Conservation (phyloP, 352 stramenopile species). For the Globisporangium recalcitrans region DNA sequence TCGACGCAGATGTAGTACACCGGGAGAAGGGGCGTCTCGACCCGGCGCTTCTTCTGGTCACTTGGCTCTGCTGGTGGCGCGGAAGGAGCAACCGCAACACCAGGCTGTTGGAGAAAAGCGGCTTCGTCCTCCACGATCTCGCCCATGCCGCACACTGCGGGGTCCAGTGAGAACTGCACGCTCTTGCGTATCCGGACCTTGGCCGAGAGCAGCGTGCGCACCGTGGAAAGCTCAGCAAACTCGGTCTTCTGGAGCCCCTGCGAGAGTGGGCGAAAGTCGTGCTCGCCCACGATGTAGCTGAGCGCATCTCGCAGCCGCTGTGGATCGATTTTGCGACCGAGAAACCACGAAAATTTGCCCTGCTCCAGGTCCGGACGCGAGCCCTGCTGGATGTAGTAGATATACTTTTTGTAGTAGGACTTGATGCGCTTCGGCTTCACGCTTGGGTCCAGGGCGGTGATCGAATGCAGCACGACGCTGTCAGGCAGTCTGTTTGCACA, state of each 20-base stretch:
- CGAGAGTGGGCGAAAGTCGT: conserved; percentile 82
- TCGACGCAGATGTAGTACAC: conserved; percentile 84
- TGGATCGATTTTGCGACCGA: conserved; percentile 62
- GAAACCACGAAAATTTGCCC: conserved; percentile 79
- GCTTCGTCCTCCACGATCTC: conserved; percentile 48
- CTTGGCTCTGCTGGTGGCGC: conserved; percentile 6
- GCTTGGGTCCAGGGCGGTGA: conserved; percentile 27
- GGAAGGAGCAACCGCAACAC: not conserved
- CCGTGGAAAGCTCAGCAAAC: conserved; percentile 54
- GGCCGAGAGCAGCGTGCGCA: conserved; percentile 62
- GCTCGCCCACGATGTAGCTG: conserved; percentile 54
- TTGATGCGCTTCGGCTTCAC: conserved; percentile 55
- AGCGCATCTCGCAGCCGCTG: conserved; percentile 60
- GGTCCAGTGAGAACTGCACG: conserved; percentile 70
- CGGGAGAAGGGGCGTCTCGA: conserved; percentile 16
- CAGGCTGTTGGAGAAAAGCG: conserved; percentile 5
- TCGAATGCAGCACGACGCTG: conserved; percentile 42
- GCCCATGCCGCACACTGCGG: conserved; percentile 42
- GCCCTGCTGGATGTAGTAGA: conserved; percentile 88
- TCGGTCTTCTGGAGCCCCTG: conserved; percentile 60
- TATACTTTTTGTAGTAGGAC: conserved; percentile 84
- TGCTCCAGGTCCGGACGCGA: conserved; percentile 59
- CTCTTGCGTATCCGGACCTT: conserved; percentile 58
- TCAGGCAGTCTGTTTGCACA: conserved; percentile 35
- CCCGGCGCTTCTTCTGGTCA: conserved; percentile 38